Evolutionary conservation across 345 rosid genomes (phyloP).

Genomic region (Eucalyptus paniculata): DNA sequence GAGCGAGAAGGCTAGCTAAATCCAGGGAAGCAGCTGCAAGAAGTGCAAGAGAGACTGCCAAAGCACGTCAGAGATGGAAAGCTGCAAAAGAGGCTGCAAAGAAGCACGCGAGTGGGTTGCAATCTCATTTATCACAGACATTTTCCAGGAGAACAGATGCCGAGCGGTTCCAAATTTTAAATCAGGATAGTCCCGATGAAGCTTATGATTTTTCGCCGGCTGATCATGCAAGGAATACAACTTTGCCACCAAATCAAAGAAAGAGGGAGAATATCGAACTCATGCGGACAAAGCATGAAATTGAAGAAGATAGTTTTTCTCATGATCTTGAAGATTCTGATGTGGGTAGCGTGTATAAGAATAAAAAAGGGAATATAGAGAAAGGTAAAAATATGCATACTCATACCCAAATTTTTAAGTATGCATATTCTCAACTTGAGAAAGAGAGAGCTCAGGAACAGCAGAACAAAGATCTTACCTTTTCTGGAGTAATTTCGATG

Average conservation of each 20-base stretch:
- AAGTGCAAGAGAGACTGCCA: conserved; percentile 53
- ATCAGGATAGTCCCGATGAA: conserved; percentile 15
- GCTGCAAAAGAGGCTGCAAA: conserved; percentile 55
- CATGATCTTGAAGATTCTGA: conserved; percentile 12
- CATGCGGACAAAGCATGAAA: conserved; percentile 20
- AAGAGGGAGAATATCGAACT: conserved; percentile 15
- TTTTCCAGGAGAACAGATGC: conserved; percentile 39
- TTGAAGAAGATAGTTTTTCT: conserved; percentile 15
- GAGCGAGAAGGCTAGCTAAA: conserved; percentile 69
- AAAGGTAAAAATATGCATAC: conserved; percentile 37
- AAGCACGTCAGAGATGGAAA: conserved; percentile 75
- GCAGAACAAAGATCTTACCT: conserved; percentile 42
- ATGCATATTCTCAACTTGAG: conserved; percentile 72
- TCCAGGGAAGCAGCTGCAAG: conserved; percentile 85
- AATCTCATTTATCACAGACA: conserved; percentile 45
- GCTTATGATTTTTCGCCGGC: conserved; percentile 18
- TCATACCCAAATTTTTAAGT: conserved; percentile 61
- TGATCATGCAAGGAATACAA: conserved; percentile 9
- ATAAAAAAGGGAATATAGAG: conserved; percentile 10
- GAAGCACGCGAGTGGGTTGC: conserved; percentile 60
- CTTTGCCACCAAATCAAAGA: conserved; percentile 12
- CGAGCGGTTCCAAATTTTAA: conserved; percentile 31
- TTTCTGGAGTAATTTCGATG: conserved; percentile 64
- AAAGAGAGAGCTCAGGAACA: conserved; percentile 60
- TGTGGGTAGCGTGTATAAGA: conserved; percentile 7